These are phyloP conservation scores for Saitozyma sp. DNA, from an alignment of 768 basidiomycete species.

Conservation along the genomic window DNA sequence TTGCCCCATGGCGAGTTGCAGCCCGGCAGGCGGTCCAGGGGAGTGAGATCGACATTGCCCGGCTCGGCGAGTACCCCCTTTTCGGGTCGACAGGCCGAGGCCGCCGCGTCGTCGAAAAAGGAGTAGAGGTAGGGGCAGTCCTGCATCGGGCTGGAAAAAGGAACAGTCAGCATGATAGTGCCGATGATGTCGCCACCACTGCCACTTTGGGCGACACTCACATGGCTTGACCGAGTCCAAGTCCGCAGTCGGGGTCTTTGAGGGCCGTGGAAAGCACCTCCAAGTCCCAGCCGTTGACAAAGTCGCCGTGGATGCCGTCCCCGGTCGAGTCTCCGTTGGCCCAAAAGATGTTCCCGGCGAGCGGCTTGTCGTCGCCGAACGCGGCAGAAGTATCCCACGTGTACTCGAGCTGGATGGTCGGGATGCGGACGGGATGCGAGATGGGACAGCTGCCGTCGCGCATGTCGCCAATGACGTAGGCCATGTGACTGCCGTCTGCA, in stretches of 20 bases:
- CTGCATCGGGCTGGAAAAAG: constrained; percentile 14
- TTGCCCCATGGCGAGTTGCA: constrained; percentile 47
- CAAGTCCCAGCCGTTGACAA: constrained; percentile 54
- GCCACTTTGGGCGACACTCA: constrained; percentile 7
- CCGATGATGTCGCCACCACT: neutral
- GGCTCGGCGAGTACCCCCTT: constrained; percentile 29
- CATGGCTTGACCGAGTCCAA: constrained; percentile 21
- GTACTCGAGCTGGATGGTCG: constrained; percentile 53
- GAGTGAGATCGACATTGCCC: constrained; percentile 32
- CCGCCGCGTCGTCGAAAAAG: constrained; percentile 19
- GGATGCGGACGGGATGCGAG: constrained; percentile 50
- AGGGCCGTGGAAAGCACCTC: constrained; percentile 62
- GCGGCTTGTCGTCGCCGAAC: constrained; percentile 41
- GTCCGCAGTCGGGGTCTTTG: constrained; percentile 46
- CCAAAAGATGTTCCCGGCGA: constrained; percentile 35
- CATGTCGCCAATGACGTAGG: constrained; percentile 48
- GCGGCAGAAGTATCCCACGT: constrained; percentile 49
- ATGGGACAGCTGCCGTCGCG: constrained; percentile 49
- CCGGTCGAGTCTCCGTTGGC: constrained; percentile 52
- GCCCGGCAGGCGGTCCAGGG: constrained; percentile 35
- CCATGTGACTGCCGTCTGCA: constrained; percentile 51
- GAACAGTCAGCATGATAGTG: constrained; percentile 11
- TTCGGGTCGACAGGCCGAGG: constrained; percentile 32
- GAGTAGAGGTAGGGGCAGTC: constrained; percentile 31
- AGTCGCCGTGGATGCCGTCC: constrained; percentile 51